phyloP scores from a whole-genome alignment of 148 eudicot genomes.

The Cornus florida region DNA sequence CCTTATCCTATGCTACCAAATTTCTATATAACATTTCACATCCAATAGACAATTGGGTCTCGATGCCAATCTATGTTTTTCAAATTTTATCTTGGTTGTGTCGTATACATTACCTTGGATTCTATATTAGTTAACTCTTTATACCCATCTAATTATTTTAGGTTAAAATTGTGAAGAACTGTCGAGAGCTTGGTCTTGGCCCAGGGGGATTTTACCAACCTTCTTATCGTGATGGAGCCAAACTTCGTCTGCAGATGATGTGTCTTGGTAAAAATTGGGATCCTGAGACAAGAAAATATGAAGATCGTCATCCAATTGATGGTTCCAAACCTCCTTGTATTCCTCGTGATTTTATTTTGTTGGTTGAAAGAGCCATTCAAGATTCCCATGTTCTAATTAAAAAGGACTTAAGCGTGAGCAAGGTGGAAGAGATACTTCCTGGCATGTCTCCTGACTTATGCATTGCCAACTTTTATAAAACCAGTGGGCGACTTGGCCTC shows the following conservation, averaged over 20 bases:
- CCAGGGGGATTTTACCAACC: constrained; percentile 73
- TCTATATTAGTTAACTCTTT: not conserved
- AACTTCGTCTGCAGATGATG: constrained; percentile 66
- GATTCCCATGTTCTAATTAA: constrained; percentile 40
- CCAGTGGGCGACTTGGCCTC: constrained; percentile 61
- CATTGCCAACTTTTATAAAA: constrained; percentile 64
- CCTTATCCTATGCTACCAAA: no score
- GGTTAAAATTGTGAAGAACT: constrained; percentile 46
- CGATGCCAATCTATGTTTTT: not conserved
- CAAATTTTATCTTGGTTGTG: no score
- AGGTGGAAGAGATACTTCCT: constrained; percentile 48
- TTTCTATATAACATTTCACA: no score
- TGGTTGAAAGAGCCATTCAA: constrained; percentile 45
- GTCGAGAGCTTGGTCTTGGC: constrained; percentile 53
- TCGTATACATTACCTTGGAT: not conserved
- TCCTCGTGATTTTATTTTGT: constrained; percentile 33
- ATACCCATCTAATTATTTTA: constrained; percentile 10
- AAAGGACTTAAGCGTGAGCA: constrained; percentile 4
- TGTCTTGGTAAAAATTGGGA: constrained; percentile 75
- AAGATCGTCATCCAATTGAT: constrained; percentile 31
- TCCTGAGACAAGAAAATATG: constrained; percentile 48
- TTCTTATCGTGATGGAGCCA: constrained; percentile 51
- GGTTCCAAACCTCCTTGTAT: constrained; percentile 38
- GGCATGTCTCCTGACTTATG: constrained; percentile 59
- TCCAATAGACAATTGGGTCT: no score